These are phyloP conservation scores for Cryptococcus deneoformans DNA, from an alignment of 1,284 basidiomycete genomes.

Conservation along the genomic window DNA sequence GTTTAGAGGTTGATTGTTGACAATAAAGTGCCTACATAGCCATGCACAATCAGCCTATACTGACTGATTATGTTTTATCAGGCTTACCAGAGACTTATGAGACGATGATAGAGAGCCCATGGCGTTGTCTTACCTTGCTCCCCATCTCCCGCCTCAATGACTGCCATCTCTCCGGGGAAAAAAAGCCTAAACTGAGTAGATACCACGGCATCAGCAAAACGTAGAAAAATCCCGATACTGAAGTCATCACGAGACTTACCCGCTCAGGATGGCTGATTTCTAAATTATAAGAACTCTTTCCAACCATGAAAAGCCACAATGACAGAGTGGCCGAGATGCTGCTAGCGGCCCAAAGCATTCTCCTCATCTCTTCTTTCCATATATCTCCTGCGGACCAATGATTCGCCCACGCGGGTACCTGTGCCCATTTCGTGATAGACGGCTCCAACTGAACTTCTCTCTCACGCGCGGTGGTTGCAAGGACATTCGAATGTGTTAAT, in stretches of 20 bases:
- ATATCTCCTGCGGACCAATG: conserved; percentile 17
- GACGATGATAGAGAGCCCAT: conserved; percentile 27
- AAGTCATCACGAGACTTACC: conserved; percentile 9
- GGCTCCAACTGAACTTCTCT: conserved; percentile 1
- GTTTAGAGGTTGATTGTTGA: conserved; percentile 1
- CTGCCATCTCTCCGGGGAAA: conserved; percentile 20
- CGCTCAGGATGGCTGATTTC: conserved; percentile 18
- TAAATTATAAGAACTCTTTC: conserved; percentile 10
- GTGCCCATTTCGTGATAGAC: conserved; percentile 9
- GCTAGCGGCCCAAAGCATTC: conserved; percentile 29
- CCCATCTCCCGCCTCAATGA: background rate
- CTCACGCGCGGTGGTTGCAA: too few species aligned
- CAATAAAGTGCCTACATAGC: conserved; percentile 8
- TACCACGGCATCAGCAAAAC: background rate
- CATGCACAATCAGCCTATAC: background rate
- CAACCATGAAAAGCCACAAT: conserved; percentile 18
- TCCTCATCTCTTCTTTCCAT: conserved; percentile 25
- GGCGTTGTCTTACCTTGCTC: conserved; percentile 12
- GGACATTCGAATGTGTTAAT: background rate
- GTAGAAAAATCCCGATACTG: too few species aligned
- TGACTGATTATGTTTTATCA: too few species aligned
- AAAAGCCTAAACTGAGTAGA: conserved; percentile 21
- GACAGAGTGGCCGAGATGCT: conserved; percentile 22
- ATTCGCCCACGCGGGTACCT: conserved; percentile 14
- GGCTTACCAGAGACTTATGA: conserved; percentile 24